A percentile compares a stretch with the other conserved stretches of the same genome.
These are phyloP conservation scores for Cordyceps sp. DNA, from an alignment of 2,329 filamentous ascomycete genomes.

Conservation along the genomic window DNA sequence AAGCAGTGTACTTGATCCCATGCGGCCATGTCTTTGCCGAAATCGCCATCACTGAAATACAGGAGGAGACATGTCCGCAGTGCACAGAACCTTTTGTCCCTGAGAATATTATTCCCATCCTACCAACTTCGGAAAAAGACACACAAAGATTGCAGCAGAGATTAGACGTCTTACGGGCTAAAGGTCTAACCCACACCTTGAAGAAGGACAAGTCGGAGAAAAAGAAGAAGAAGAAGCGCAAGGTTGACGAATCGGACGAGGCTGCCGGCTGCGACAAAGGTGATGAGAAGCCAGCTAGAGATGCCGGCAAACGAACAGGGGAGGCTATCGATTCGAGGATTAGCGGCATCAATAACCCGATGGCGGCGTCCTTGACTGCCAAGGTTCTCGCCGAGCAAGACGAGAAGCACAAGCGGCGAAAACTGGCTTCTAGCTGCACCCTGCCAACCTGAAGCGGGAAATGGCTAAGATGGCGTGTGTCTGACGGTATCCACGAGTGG, in stretches of 20 bases:
- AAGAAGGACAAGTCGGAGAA: conserved; percentile 56
- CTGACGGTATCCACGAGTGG: too few relatives aligned
- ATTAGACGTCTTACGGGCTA: conserved; percentile 49
- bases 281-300: conserved; percentile 12
- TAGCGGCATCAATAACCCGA: conserved; percentile 69
- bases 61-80: conserved; percentile 44
- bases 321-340: conserved; percentile 17
- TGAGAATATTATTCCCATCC: conserved; percentile 68
- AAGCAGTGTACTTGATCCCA: conserved; percentile 77
- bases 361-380: conserved; percentile 71
- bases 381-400: conserved; percentile 81
- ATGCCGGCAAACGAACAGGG: conserved; percentile 11
- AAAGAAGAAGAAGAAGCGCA: conserved; percentile 53
- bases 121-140: conserved; percentile 57
- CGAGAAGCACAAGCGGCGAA: conserved; percentile 62
- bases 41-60: conserved; percentile 66
- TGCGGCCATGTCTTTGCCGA: conserved; percentile 93
- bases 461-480: too few relatives aligned
- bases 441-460: too few relatives aligned
- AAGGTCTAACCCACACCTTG: conserved; percentile 67
- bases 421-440: conserved; percentile 38
- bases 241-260: conserved; percentile 18
- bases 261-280: conserved; percentile 33
- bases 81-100: conserved; percentile 60
- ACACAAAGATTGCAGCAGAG: conserved; percentile 49